Evolutionary conservation across 768 basidiomycete species (phyloP).

Genomic region (Russula sp.): DNA sequence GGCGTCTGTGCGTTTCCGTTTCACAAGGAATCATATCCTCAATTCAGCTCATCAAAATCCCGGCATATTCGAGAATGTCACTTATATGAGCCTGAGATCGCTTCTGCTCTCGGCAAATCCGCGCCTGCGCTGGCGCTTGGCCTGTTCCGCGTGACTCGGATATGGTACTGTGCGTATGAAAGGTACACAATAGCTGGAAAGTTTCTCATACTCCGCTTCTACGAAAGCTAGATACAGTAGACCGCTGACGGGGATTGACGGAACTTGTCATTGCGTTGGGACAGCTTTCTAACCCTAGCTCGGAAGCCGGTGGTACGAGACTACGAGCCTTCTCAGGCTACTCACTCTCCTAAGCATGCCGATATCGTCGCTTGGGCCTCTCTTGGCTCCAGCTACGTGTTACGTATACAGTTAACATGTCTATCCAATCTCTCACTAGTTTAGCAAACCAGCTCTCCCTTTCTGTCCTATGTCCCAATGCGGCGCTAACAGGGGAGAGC

Average conservation of each 20-base stretch:
- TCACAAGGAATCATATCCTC: constrained; percentile 89
- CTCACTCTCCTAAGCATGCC: constrained; percentile 54
- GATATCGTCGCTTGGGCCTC: constrained; percentile 59
- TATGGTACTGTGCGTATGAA: constrained; percentile 60
- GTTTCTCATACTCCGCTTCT: constrained; percentile 24
- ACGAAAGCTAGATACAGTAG: neutral
- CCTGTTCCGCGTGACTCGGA: constrained; percentile 50
- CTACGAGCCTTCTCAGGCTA: constrained; percentile 59
- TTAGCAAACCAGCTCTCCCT: constrained; percentile 70
- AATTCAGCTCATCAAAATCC: constrained; percentile 65
- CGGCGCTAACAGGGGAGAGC: constrained; percentile 88
- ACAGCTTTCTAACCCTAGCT: constrained; percentile 94
- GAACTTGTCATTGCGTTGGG: constrained; percentile 99
- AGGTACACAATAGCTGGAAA: constrained; percentile 76
- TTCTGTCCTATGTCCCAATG: constrained; percentile 51
- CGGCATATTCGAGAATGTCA: constrained; percentile 45
- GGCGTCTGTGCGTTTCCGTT: constrained; percentile 98
- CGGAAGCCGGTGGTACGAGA: constrained; percentile 70
- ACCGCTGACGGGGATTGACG: constrained; percentile 34
- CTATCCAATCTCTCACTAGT: neutral
- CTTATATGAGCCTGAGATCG: constrained; percentile 48
- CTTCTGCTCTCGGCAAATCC: constrained; percentile 47
- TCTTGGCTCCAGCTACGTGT: constrained; percentile 50
- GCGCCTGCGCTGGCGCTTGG: constrained; percentile 70
- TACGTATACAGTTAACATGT: neutral